Base-by-base conservation (phyloP, 225 moss, liverwort and hornwort species). In the Sphagnum contortum region DNA sequence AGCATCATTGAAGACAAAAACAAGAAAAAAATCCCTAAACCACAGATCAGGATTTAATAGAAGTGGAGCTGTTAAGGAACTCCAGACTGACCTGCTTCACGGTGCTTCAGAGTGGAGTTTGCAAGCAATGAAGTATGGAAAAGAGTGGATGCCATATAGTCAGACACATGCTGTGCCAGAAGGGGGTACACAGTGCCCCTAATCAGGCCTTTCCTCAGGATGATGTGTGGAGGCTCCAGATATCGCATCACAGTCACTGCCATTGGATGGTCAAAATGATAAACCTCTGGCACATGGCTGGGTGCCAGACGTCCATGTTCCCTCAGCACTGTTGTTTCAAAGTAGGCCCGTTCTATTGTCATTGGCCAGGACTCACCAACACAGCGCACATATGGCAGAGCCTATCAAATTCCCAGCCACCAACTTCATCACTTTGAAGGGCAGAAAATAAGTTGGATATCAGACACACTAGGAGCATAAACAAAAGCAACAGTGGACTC, bases 301-400 rank as follows among this genome's bases (percentile, higher is more conserved):
- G 90, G 88, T 6, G 72, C 87, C 59, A 90, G 49, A 46, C 71
- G 67, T 52, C 73, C 72, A 57, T 85, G 78, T 60, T 76, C 72
- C 66, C 77, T 83, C 70, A 96, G 73, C 14, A 88, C 87, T n/a
- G 61, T 74, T 14, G 75, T 71, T 78, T 96, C 95, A 52, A 96
- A 96, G 68, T 80, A 96, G 3, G 88, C 88, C 55, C 95, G 92
- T 80, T 96, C 92, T 50, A 96, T 58, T n/a, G 92, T 90, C 95
- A 92, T 88, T n/a, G 88, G 82, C 95, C 95, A 96, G n/a, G 92
- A 87, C 49, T 96, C 95, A 63, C 95, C 95, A 51, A 96, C 90
- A 60, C 95, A 96, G 14, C 88, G 83, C 12, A 96, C 87, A 57
- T 92, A 88, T 8, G 95, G 95, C n/a, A 92, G 90, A 48, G 92